Conservation (phyloP, 2,329 filamentous ascomycete genomes). For the Hymenotorrendiella dingleyae region DNA sequence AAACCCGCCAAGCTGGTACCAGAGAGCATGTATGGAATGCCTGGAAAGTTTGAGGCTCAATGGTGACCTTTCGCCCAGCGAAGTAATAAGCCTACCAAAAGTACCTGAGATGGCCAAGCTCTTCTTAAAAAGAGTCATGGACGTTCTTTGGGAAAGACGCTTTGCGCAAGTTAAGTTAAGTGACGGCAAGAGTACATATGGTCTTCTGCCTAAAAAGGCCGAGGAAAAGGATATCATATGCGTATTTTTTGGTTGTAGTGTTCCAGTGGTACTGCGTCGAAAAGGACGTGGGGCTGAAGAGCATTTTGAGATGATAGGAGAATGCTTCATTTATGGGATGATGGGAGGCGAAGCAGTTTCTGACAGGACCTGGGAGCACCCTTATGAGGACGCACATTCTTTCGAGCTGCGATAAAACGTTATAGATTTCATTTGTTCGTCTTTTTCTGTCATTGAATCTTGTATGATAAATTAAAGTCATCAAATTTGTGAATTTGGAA, state of each 20-base stretch:
- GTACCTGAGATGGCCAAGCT: background rate
- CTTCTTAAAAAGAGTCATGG: background rate
- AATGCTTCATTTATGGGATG: conserved; percentile 23
- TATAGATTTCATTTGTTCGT: background rate
- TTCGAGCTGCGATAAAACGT: background rate
- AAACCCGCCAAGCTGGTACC: background rate
- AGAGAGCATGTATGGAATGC: background rate
- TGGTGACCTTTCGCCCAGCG: background rate
- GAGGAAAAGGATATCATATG: background rate
- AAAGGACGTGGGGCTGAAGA: background rate
- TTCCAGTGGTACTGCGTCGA: background rate
- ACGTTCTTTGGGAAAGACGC: background rate
- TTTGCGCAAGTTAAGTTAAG: background rate
- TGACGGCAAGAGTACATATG: background rate
- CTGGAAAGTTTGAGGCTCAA: background rate
- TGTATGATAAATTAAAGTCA: background rate
- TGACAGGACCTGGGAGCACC: background rate
- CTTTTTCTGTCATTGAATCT: background rate
- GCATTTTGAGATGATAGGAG: background rate
- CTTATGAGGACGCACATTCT: background rate
- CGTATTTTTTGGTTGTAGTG: background rate
- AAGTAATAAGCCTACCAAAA: background rate
- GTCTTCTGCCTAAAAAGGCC: background rate
- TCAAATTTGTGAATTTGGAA: background rate
- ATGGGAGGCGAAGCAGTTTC: conserved; percentile 22